These are phyloP conservation scores for Tripterygium wilfordii DNA, from an alignment of 177 flowering plant species.

Conservation along the genomic window DNA sequence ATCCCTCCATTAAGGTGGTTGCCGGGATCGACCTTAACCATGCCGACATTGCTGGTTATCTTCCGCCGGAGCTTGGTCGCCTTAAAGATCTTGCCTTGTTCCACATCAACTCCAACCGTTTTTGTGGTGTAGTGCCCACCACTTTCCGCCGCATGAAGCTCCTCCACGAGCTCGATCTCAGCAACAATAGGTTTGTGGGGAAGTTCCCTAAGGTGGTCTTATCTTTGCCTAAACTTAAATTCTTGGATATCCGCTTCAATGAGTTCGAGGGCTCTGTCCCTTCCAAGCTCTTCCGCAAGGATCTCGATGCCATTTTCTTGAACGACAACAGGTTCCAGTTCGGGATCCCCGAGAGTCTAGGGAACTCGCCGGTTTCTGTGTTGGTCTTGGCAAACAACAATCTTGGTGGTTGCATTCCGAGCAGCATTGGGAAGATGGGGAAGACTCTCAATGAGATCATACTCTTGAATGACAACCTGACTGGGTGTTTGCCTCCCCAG, in stretches of 20 bases:
- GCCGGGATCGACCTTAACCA: conserved; percentile 83
- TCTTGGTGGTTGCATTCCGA: conserved; percentile 63
- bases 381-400: conserved; percentile 59
- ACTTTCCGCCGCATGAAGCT: conserved; percentile 41
- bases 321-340: conserved; percentile 55
- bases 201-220: conserved; percentile 48
- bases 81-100: conserved; percentile 64
- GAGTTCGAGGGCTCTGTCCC: conserved; percentile 77
- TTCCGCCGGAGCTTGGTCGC: conserved; percentile 57
- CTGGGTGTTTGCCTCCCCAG: conserved; percentile 54
- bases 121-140: conserved; percentile 59
- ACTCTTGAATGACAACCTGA: conserved; percentile 52
- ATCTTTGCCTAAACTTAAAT: conserved; percentile 47
- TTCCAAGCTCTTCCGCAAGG: conserved; percentile 41
- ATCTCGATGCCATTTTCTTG: conserved; percentile 58
- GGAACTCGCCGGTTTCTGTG: conserved; percentile 67
- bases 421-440: conserved; percentile 61
- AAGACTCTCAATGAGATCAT: conserved; percentile 60
- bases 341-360: conserved; percentile 54
- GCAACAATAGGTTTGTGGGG: conserved; percentile 80
- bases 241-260: conserved; percentile 66
- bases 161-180: conserved; percentile 63
- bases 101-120: conserved; percentile 77
- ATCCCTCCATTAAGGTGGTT: conserved; percentile 32
- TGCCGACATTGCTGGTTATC: conserved; percentile 74